Base-by-base conservation (phyloP, 345 rosid genomes). In the Gynandropsis gynandra region DNA sequence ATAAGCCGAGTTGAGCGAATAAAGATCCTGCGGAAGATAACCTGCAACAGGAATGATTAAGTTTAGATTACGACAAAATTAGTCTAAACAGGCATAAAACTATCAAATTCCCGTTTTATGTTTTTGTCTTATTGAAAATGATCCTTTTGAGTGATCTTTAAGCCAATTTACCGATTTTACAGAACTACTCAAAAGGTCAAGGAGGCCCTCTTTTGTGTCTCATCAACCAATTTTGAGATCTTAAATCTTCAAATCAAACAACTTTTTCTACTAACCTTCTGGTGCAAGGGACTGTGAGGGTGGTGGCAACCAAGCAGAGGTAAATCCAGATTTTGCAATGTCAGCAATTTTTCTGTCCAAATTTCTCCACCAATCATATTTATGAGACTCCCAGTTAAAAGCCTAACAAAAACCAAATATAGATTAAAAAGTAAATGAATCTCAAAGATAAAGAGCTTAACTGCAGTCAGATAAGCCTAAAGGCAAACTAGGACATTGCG, bases 341-440 rank as follows among this genome's bases (percentile, higher is more conserved):
- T 83, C 90, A 0, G 79, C 61, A 51, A 86, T 77, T 70, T 81
- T 89, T 40, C 47, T 17, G 39, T 80, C 95, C 58, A 89, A 70
- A 73, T 78, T 86, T 68, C 63, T 77, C 95, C 94, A 89, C 95
- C 97, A 89, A 48, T 83, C 78, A 63, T 80, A 36, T 67, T 89
- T 89, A 33, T 81, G 82, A 67, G 97, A 86, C 56, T 89, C 97
- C 97, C 97, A 89, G 57, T 89, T 81, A 65, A 80, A 86, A 42
- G 81, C 88, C 97, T 86, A 78, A 37, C 12, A 14, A 0, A 20
- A 0, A 66, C 63, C 36, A 42, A 24, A 43, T 29, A 21, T 54
- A 40, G 49, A 16, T 13, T 16, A 51, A 15, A 24, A 56, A 8
- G 16, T 19, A 54, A n/a, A 42, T 19, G 5, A 35, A 27, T 9